These are phyloP conservation scores for Mycosphaerella sp. DNA, from an alignment of 2,329 filamentous ascomycete genomes.

Conservation along the genomic window DNA sequence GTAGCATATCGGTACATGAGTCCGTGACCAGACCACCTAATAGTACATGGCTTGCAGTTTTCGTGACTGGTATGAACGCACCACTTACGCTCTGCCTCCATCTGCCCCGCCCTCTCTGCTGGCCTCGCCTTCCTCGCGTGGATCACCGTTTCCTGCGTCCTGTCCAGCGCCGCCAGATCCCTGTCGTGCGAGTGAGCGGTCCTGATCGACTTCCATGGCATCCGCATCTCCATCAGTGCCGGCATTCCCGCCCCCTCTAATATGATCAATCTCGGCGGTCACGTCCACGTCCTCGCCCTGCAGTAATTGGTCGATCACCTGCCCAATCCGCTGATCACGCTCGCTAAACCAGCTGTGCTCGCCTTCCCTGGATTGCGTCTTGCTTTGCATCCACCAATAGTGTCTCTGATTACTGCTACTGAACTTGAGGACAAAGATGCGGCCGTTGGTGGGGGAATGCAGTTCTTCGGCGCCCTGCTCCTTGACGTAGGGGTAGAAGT, in stretches of 20 bases:
- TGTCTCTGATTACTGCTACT: slow-evolving; percentile 83
- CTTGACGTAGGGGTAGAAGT: slow-evolving; percentile 59
- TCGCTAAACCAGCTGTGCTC: slow-evolving; percentile 75
- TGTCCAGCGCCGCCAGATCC: slow-evolving; percentile 75
- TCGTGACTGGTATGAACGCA: background rate
- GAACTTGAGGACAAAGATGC: slow-evolving; percentile 92
- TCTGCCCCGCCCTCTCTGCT: slow-evolving; percentile 90
- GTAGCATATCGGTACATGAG: slow-evolving; percentile 4
- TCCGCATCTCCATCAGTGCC: slow-evolving; percentile 47
- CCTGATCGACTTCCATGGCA: slow-evolving; percentile 59
- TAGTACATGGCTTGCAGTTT: background rate
- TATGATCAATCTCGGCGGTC: slow-evolving; percentile 55
- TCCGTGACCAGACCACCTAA: background rate
- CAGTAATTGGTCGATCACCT: slow-evolving; percentile 76
- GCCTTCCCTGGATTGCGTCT: slow-evolving; percentile 64
- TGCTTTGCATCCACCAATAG: slow-evolving; percentile 95
- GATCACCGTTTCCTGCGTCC: slow-evolving; percentile 82
- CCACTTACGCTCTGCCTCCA: slow-evolving; percentile 98
- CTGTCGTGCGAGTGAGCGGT: slow-evolving; percentile 60
- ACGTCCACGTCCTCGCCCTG: slow-evolving; percentile 87
- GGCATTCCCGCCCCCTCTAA: slow-evolving; percentile 57
- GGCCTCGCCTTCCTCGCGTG: slow-evolving; percentile 81
- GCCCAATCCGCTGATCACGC: slow-evolving; percentile 77
- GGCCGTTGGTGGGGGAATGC: slow-evolving; percentile 66
- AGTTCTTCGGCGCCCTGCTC: slow-evolving; percentile 48